Evolutionary conservation across 2,329 filamentous ascomycete genomes (phyloP), one percentile per base, ranked within the genome.

Genomic region (Stenocarpella maydis): DNA sequence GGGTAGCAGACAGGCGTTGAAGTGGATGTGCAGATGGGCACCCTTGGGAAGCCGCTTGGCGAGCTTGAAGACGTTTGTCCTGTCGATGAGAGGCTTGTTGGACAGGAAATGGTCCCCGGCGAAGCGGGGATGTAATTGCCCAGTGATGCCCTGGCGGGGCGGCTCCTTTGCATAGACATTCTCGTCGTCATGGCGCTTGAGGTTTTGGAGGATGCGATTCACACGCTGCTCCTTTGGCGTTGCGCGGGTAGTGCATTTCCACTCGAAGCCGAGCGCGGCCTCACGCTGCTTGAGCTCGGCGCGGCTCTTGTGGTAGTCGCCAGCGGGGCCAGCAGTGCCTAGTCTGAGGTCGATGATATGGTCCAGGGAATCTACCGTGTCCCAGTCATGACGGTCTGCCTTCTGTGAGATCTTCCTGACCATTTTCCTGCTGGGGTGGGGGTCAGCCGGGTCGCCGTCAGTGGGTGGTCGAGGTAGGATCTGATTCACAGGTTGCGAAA

Each of bases 1-100:
- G 12, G 91, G 90, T 17, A 83, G 81, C 5, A 94, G 81, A 71
- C 91, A 92, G n/a, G 91, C 86, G 76, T 94, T 94, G 82, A 92
- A 94, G 77, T 94, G 92, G 28, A 93, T 86, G 77, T 94, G 92
- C 28, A 94, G 82, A 76, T 94, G 90, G 0, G 86, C 86, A 2
- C 91, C 92, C 78, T 94, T 94, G 50, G 92, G 92, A 82, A 92
- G 86, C 68, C 78, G 76, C 39, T 80, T 81, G 7, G 89, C 86
- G 31, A 91, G 84, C 34, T 82, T 73, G 73, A 89, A 88, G 17
- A 94, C 75, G 52, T 81, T 78, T 10, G 91, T 92, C 55, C 83
- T 65, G 45, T 84, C 78, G 73, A 91, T 87, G 49, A 87, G 77
- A 65, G 84, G 77, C 53, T 82, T 77, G 73, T 89, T 89, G 64